Percentiles rank a stretch among this genome's conserved stretches.
Conservation (phyloP, 2,329 filamentous ascomycete species). For the Scopulariopsis brevicaulis region DNA sequence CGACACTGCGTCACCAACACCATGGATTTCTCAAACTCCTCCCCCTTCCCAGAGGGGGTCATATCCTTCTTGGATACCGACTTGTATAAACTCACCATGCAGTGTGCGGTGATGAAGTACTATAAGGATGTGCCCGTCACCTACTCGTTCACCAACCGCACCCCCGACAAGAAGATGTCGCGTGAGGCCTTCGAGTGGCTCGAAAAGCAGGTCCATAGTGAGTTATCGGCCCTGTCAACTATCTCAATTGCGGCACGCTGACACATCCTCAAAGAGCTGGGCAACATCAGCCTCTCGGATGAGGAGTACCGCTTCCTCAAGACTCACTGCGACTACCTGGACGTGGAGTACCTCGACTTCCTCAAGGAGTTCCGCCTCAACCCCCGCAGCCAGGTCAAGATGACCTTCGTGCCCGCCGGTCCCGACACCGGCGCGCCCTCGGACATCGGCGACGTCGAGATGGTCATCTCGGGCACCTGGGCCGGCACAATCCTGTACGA, state of each 20-base stretch:
- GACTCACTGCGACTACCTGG: conserved; percentile 71
- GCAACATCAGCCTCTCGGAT: conserved; percentile 63
- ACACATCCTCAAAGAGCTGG: conserved; percentile 50
- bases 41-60: conserved; percentile 62
- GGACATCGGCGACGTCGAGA: conserved; percentile 62
- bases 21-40: conserved; percentile 58
- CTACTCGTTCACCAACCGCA: conserved; percentile 92
- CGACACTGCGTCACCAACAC: not conserved
- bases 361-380: conserved; percentile 71
- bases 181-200: conserved; percentile 79
- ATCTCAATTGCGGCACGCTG: not conserved
- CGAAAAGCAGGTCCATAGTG: conserved; percentile 68
- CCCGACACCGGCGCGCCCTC: conserved; percentile 50
- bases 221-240: conserved; percentile 15
- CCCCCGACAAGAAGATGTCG: conserved; percentile 83
- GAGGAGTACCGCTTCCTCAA: conserved; percentile 75
- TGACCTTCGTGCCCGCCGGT: conserved; percentile 49
- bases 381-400: conserved; percentile 67
- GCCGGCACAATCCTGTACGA: conserved; percentile 95
- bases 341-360: conserved; percentile 65
- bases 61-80: conserved; percentile 75
- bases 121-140: conserved; percentile 75
- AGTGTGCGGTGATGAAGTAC: conserved; percentile 90
- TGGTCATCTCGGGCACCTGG: conserved; percentile 76
- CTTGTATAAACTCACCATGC: conserved; percentile 97